phyloP scores from a whole-genome alignment of 148 eudicot genomes.

The Vaccinium corymbosum region DNA sequence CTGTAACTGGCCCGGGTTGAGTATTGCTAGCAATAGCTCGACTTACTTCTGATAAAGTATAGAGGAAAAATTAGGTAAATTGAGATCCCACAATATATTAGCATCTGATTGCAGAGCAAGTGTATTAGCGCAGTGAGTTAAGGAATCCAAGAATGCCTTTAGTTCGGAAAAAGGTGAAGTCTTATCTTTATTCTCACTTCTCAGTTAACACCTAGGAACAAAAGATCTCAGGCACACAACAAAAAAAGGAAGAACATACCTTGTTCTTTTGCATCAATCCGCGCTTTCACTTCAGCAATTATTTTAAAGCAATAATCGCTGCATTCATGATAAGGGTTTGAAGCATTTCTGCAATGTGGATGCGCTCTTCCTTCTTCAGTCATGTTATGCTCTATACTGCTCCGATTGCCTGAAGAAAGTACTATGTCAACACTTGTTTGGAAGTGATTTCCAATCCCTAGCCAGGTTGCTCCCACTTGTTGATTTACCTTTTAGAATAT shows the following conservation, averaged over 20 bases:
- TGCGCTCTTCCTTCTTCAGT: conserved; percentile 65
- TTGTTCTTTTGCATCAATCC: conserved; percentile 21
- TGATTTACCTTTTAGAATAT: not conserved
- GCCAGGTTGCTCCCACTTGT: not conserved
- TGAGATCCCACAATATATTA: not conserved
- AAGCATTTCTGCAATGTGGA: conserved; percentile 85
- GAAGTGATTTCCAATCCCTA: not conserved
- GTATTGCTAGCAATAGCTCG: conserved; percentile 22
- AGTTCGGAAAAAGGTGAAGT: not conserved
- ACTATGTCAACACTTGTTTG: not conserved
- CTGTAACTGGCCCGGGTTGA: conserved; percentile 25
- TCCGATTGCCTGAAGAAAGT: conserved; percentile 1
- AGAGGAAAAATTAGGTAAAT: not conserved
- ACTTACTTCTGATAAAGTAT: conserved; percentile 21
- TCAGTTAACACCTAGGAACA: not conserved
- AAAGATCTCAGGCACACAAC: not conserved
- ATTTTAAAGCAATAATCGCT: conserved; percentile 74
- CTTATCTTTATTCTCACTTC: not conserved
- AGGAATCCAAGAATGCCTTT: not conserved
- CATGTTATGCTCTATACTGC: conserved; percentile 30
- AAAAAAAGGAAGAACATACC: conserved; percentile 25
- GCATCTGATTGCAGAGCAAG: not conserved
- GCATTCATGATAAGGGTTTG: conserved; percentile 83
- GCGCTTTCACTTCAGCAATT: conserved; percentile 68
- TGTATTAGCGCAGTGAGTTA: not conserved